Evolutionary conservation across 2,329 filamentous ascomycete species (phyloP), one percentile per base, ranked within the genome.

Genomic region (Colletotrichum sp.): DNA sequence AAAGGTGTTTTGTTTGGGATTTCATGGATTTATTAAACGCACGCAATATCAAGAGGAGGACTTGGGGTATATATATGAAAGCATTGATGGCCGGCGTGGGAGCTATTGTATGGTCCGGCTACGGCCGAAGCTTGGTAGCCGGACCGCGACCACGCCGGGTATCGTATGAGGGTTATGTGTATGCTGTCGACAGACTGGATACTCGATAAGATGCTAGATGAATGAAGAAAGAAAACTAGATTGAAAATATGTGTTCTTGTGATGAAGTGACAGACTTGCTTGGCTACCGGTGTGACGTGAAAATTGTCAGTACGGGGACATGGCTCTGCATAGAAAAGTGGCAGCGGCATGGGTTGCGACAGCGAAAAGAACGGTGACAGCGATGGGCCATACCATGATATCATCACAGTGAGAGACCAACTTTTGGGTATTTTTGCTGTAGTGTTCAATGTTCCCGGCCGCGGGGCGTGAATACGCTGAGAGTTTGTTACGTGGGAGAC

Each of bases 11-110:
- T 51, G 43, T 21, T 29, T 18, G n/a, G 66, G 55, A 58, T 64
- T 68, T 59, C 55, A 36, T 59, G 33, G 54, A 36, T 43, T 11
- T 18, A 59, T 18, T 21, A 16, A 34, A 47, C 31, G 43, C 6
- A 66, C 55, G 61, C 61, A 62, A 70, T 34, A 55, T 57, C n/a
- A 74, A 72, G 68, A 74, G 72, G 57, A 63, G 72, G 72, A 38
- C 13, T 24, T 16, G 11, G 68, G 27, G 54, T 51, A 67, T 38
- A 73, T 58, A 51, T 51, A 51, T 51, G 43, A 47, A 62, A 71
- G 68, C 68, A 61, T 61, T 31, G 57, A 66, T 51, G 68, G 68
- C 47, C 27, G 27, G 43, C 62, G 18, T 24, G 24, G 38, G 12
- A 62, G 24, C 55, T 21, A 29, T 18, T 34, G 27, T 47, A 51